Evolutionary conservation across 169 alveolate species (phyloP).

Genomic region (Sarcocystis neurona): DNA sequence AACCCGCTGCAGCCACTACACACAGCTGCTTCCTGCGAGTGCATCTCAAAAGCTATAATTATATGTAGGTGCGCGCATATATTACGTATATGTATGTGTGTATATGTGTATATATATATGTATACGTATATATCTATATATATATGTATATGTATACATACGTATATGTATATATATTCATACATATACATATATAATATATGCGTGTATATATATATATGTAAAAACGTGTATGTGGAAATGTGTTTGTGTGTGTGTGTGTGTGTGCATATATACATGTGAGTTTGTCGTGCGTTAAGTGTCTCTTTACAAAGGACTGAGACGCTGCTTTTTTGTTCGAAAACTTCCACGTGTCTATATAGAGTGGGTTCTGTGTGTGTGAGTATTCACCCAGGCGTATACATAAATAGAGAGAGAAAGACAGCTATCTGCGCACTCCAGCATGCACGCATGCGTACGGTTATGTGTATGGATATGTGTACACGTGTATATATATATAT

Average conservation of each 20-base stretch:
- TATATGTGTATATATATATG: neutral
- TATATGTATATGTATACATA: neutral
- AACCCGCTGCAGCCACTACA: too few species aligned
- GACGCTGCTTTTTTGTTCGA: too few species aligned
- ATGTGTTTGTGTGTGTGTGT: neutral
- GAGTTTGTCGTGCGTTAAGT: too few species aligned
- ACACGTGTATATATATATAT: neutral
- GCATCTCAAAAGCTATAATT: too few species aligned
- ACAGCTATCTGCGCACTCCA: too few species aligned
- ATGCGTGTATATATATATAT: neutral
- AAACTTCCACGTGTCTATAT: too few species aligned
- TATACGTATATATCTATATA: neutral
- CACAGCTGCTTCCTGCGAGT: too few species aligned
- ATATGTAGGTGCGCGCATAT: neutral
- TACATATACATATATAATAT: neutral
- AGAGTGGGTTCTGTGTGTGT: too few species aligned
- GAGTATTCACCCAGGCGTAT: too few species aligned
- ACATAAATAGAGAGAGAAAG: too few species aligned
- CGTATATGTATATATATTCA: neutral
- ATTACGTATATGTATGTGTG: neutral
- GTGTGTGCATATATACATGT: neutral
- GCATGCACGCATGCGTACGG: too few species aligned
- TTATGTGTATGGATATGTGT: neutral
- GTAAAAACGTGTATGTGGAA: neutral
- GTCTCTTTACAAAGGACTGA: too few species aligned